Conservation (phyloP, 1,284 basidiomycete genomes). For the Stygiomarasmius scandens region DNA sequence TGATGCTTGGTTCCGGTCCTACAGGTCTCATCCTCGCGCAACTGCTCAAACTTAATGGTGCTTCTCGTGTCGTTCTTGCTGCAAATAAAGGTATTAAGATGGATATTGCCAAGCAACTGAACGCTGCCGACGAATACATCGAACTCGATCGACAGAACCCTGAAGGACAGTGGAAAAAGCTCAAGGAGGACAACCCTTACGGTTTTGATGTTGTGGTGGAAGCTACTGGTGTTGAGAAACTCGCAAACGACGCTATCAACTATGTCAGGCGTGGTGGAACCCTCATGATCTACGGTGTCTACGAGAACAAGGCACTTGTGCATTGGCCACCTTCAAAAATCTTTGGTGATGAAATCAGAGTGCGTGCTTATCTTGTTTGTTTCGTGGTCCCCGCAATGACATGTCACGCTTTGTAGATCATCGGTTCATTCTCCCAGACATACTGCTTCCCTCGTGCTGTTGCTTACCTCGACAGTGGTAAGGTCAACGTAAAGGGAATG, state of each 20-base stretch:
- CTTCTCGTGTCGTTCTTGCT: constrained; percentile 73
- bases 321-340: constrained; percentile 50
- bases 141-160: constrained; percentile 80
- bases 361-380: constrained; percentile 31
- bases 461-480: constrained; percentile 83
- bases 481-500: constrained; percentile 84
- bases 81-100: constrained; percentile 89
- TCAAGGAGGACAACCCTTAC: constrained; percentile 80
- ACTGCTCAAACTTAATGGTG: constrained; percentile 83
- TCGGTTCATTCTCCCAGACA: constrained; percentile 85
- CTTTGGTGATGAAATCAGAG: constrained; percentile 84
- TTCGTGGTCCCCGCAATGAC: background rate
- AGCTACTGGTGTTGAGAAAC: constrained; percentile 81
- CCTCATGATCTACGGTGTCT: constrained; percentile 75
- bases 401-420: constrained; percentile 52
- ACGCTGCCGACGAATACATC: constrained; percentile 80
- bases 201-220: constrained; percentile 90
- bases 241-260: constrained; percentile 82
- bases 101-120: constrained; percentile 75
- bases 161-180: constrained; percentile 72
- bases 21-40: constrained; percentile 79
- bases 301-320: constrained; percentile 56
- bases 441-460: constrained; percentile 88
- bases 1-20: constrained; percentile 82
- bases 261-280: constrained; percentile 83